Conservation (phyloP, 305 asterid species). For the Andrographis paniculata region DNA sequence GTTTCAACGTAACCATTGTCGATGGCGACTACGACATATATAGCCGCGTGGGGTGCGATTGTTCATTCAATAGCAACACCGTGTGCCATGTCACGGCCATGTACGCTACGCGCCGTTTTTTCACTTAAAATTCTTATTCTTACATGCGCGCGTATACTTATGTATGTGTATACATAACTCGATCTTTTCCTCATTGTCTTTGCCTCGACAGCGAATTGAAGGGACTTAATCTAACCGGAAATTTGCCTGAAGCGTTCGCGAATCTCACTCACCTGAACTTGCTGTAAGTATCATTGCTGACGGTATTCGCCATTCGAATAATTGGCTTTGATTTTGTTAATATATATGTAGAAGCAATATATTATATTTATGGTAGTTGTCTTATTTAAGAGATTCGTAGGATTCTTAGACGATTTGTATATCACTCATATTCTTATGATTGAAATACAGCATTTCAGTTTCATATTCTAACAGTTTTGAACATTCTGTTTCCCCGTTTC, state of each 20-base stretch:
- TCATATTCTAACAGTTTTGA: too few relatives aligned
- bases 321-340: too few relatives aligned
- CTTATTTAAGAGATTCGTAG: too few relatives aligned
- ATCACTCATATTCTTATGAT: too few relatives aligned
- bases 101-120: too few relatives aligned
- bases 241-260: conserved; percentile 56
- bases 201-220: conserved; percentile 43
- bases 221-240: conserved; percentile 64
- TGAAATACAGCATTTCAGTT: too few relatives aligned
- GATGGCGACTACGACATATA: background rate
- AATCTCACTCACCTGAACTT: conserved; percentile 43
- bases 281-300: conserved; percentile 49
- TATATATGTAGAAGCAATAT: too few relatives aligned
- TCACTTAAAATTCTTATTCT: too few relatives aligned
- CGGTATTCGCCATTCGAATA: background rate
- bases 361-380: too few relatives aligned
- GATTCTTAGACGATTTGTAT: too few relatives aligned
- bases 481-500: conserved; percentile 9
- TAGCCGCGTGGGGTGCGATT: conserved; percentile 50
- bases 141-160: too few relatives aligned
- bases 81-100: conserved; percentile 68
- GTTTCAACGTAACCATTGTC: conserved; percentile 30
- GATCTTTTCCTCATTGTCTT: conserved; percentile 14
- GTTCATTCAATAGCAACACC: conserved; percentile 38
- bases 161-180: too few relatives aligned